Evolutionary conservation across 1,284 basidiomycete species (phyloP), one percentile per base, ranked within the genome.

Genomic region (Flammula alnicola): DNA sequence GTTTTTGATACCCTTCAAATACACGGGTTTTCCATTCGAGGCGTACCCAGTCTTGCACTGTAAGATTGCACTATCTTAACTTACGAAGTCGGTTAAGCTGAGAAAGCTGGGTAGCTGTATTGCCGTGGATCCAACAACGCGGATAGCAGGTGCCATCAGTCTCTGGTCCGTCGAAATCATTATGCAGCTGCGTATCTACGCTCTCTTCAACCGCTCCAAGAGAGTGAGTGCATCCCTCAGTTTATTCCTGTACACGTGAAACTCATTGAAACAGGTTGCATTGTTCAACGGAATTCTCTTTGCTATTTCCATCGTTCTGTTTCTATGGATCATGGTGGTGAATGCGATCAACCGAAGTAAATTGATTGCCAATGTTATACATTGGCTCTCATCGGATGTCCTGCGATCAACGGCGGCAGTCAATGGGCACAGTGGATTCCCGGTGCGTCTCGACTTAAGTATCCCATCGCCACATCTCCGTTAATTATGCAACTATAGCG

Each of bases 401-500:
- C 74, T 6, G 54, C 64, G 1, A 64, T 75, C 5, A 72, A 76
- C 55, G 62, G 69, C 5, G 69, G 70, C 0, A 70, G 73, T 12
- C 69, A 73, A 56, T 76, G 72, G 73, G 64, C 68, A 14, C 71
- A 72, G 44, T 76, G 74, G 74, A 61, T 71, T 2, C 69, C 69
- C 26, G 68, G 62, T 64, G 49, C 32, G 42, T 38, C 22, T 17
- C 4, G n/a, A 26, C 14, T 19, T 23, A 25, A 50, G 19, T 31
- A 6, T 16, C 5, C 23, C 10, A 5, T 25, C 11, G 12, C 7
- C 12, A 4, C n/a, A 14, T 20, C 4, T 38, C 29, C 7, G n/a
- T 19, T n/a, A 11, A 12, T 16, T 16, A 17, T 16, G 40, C 14
- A 16, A 9, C 20, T 16, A 9, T 22, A 66, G 65, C 70, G 1